phyloP scores from a whole-genome alignment of 495 filamentous ascomycete species.

The Antarctomyces pellizariae region DNA sequence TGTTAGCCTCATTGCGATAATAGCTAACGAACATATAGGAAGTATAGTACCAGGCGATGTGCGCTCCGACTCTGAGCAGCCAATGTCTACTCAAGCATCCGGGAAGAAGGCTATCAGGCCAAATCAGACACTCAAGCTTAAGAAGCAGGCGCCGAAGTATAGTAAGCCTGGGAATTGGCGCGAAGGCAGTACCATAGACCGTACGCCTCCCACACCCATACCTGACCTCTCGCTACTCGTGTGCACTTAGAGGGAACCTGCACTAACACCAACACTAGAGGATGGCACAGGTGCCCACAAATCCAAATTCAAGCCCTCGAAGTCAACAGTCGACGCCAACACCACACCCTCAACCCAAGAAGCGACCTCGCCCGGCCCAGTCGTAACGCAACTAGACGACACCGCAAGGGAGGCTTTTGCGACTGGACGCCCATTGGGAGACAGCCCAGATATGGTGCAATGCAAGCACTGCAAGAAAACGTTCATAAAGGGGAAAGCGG shows the following conservation, averaged over 20 bases:
- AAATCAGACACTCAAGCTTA: conserved; percentile 40
- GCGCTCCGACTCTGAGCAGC: too few relatives aligned
- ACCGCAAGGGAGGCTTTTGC: conserved; percentile 44
- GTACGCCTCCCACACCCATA: conserved; percentile 20
- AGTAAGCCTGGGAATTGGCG: conserved; percentile 31
- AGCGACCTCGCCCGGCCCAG: conserved; percentile 21
- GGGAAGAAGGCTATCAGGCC: conserved; percentile 37
- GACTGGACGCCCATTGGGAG: conserved; percentile 48
- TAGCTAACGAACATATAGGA: too few relatives aligned
- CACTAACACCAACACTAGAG: conserved; percentile 1
- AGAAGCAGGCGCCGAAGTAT: conserved; percentile 35
- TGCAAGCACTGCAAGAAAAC: conserved; percentile 72
- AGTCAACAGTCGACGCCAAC: too few relatives aligned
- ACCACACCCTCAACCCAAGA: too few relatives aligned
- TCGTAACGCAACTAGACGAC: conserved; percentile 54
- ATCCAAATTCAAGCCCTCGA: conserved; percentile 11
- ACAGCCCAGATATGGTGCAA: conserved; percentile 37
- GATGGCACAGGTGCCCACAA: conserved; percentile 16
- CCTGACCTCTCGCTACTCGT: neutral
- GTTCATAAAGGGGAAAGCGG: conserved; percentile 32
- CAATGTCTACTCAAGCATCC: too few relatives aligned
- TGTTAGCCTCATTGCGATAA: too few relatives aligned
- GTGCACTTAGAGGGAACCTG: conserved; percentile 1
- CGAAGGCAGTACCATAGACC: conserved; percentile 25
- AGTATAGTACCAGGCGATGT: too few relatives aligned